Base-by-base conservation (phyloP, 108 stramenopile genomes). In the Stephanodiscus minutulus region DNA sequence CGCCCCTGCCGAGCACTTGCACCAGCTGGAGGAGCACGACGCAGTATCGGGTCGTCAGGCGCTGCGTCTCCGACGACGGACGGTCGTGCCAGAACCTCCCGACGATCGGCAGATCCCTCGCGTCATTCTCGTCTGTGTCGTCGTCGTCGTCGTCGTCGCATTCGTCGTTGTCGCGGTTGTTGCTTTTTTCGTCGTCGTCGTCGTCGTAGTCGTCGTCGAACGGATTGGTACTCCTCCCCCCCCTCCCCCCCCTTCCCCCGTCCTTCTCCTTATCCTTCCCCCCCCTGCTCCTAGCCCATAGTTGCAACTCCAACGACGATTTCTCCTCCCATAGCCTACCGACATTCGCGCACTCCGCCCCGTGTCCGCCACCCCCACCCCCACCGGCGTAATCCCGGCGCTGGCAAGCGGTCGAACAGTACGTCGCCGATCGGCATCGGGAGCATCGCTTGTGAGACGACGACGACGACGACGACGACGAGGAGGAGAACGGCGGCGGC, bases 381-480 rank as follows among this genome's bases (percentile, higher is more conserved):
- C 39, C 13, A 3, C 43, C 31, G 31, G 5, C 31, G 31, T 55
- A 73, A 36, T 80, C 79, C 10, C 18, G 50, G 28, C 47, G 39
- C 61, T 80, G 79, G 33, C 79, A 80, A 44, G 50, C 22, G 7
- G 47, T 11, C 5, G 79, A 80, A 52, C 79, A 80, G 55, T 80
- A 80, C 8, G 70, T 24, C n/a, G 74, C 61, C 11, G 68, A 43
- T 39, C 63, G 55, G 29, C 79, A 80, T 22, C 79, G 62, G 24
- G 53, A 27, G 68, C 79, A 80, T 49, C 74, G 68, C 35, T 70
- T 80, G 49, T 54, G 63, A 12, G 43, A 3, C 7, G 39, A 3
- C 39, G 39, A 11, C 35, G 35, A 6, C 49, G 41, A 21, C 18
- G 18, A 24, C 15, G 44, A 21, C 18, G 25, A 21, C 18, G 41